A percentile compares a stretch with the other conserved stretches of the same genome.
These are phyloP conservation scores for Coemansia sp. DNA, from an alignment of 192 early-diverging fungal species.

Conservation along the genomic window DNA sequence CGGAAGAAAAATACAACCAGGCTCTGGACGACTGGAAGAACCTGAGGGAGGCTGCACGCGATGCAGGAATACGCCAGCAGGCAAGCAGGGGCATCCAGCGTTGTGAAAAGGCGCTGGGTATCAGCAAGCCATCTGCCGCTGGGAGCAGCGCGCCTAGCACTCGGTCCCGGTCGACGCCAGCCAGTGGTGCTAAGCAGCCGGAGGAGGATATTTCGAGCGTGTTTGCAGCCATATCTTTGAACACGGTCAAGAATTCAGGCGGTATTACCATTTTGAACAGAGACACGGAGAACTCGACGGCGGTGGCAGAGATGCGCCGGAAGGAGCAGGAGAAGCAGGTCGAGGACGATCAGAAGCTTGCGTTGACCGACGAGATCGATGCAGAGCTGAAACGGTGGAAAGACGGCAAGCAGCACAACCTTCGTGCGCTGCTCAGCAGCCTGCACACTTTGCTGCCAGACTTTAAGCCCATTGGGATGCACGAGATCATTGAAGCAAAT, in stretches of 20 bases:
- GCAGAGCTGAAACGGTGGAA: slow-evolving; percentile 75
- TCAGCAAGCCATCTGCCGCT: slow-evolving; percentile 17
- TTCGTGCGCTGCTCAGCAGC: slow-evolving; percentile 84
- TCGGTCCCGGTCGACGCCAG: slow-evolving; percentile 1
- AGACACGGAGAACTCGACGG: slow-evolving; percentile 40
- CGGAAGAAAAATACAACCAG: slow-evolving; percentile 75
- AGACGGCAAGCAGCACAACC: slow-evolving; percentile 85
- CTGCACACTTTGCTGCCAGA: slow-evolving; percentile 79
- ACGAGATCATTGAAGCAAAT: slow-evolving; percentile 80
- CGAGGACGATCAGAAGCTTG: slow-evolving; percentile 78
- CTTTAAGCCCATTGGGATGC: slow-evolving; percentile 80
- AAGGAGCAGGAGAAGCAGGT: slow-evolving; percentile 68
- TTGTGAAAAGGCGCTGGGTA: slow-evolving; percentile 58
- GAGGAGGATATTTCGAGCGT: slow-evolving; percentile 37
- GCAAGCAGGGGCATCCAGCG: slow-evolving; percentile 61
- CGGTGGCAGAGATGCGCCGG: slow-evolving; percentile 74
- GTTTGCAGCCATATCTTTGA: slow-evolving; percentile 49
- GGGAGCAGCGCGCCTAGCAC: neutral
- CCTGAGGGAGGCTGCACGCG: slow-evolving; percentile 37
- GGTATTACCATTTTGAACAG: slow-evolving; percentile 19
- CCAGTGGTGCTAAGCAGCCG: slow-evolving; percentile 6
- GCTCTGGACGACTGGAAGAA: slow-evolving; percentile 66
- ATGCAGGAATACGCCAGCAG: slow-evolving; percentile 31
- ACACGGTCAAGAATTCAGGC: slow-evolving; percentile 27
- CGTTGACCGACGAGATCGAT: slow-evolving; percentile 80